Conservation (phyloP, 768 basidiomycete species). For the Pholiota microspora region DNA sequence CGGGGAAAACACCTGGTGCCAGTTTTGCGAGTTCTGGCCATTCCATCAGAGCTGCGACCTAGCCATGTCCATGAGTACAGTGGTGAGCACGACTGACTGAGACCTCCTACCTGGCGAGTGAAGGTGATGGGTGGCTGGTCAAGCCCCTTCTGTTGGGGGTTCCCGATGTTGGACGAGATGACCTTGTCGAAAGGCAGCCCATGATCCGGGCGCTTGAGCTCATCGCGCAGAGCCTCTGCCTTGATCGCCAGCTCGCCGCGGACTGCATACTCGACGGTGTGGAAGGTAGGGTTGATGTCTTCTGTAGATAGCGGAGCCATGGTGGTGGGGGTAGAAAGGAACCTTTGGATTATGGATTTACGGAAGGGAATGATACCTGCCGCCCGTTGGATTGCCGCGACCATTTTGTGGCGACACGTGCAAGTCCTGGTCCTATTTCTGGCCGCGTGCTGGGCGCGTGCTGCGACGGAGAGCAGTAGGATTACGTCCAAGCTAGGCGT, state of each 20-base stretch:
- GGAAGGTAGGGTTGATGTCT: slow-evolving; percentile 79
- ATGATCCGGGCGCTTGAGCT: slow-evolving; percentile 56
- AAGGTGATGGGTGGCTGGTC: slow-evolving; percentile 94
- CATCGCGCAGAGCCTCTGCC: slow-evolving; percentile 78
- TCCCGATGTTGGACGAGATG: slow-evolving; percentile 96
- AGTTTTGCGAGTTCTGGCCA: slow-evolving; percentile 83
- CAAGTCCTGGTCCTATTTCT: not conserved
- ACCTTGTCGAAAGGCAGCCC: slow-evolving; percentile 83
- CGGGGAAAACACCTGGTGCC: slow-evolving; percentile 77
- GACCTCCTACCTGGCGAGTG: slow-evolving; percentile 75
- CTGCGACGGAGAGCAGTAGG: not conserved
- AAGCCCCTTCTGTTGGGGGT: slow-evolving; percentile 94
- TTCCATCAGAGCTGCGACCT: slow-evolving; percentile 91
- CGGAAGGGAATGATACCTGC: not conserved
- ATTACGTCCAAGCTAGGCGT: not conserved
- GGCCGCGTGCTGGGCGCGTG: not conserved
- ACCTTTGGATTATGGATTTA: slow-evolving; percentile 17
- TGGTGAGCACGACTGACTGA: not conserved
- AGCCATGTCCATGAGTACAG: not conserved
- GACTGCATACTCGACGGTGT: slow-evolving; percentile 93
- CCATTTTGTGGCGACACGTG: not conserved
- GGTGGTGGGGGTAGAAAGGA: slow-evolving; percentile 17
- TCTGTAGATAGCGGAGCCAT: slow-evolving; percentile 65
- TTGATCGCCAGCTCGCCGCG: slow-evolving; percentile 96
- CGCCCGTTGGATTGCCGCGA: slow-evolving; percentile 1